Evolutionary conservation across 495 filamentous ascomycete species (phyloP).

Genomic region (Neurospora discreta): DNA sequence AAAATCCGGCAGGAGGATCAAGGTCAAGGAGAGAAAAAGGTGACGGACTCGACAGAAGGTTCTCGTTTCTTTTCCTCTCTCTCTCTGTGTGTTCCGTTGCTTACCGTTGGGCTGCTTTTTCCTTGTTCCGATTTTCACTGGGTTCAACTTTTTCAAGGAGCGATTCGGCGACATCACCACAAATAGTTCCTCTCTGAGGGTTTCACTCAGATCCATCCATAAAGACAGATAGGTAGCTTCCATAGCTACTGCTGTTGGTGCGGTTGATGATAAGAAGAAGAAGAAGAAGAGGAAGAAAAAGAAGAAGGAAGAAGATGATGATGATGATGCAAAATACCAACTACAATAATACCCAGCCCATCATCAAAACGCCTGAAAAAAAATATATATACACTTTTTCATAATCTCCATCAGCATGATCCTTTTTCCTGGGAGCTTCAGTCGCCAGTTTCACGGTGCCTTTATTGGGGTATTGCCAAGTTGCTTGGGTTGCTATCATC

Average conservation of each 20-base stretch:
- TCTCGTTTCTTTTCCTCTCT: background rate
- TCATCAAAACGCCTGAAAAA: background rate
- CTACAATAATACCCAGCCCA: constrained; percentile 1
- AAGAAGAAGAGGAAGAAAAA: no score
- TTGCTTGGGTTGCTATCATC: background rate
- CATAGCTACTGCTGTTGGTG: background rate
- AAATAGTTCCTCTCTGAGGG: constrained; percentile 2
- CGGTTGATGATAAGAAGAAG: no score
- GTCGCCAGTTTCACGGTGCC: background rate
- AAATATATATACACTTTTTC: constrained; percentile 5
- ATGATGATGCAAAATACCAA: background rate
- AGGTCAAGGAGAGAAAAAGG: constrained; percentile 70
- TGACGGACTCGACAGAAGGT: constrained; percentile 26
- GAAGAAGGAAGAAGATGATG: no score
- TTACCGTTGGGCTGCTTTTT: background rate
- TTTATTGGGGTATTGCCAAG: background rate
- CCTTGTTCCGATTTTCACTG: constrained; percentile 3
- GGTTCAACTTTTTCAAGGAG: constrained; percentile 2
- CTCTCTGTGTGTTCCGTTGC: background rate
- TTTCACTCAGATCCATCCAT: background rate
- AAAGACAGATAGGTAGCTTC: background rate
- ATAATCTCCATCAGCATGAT: background rate
- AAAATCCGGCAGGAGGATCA: constrained; percentile 73
- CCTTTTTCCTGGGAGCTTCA: background rate
- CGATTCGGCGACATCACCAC: background rate